phyloP scores from a whole-genome alignment of 441 rosid genomes.

The Sinapis alba region DNA sequence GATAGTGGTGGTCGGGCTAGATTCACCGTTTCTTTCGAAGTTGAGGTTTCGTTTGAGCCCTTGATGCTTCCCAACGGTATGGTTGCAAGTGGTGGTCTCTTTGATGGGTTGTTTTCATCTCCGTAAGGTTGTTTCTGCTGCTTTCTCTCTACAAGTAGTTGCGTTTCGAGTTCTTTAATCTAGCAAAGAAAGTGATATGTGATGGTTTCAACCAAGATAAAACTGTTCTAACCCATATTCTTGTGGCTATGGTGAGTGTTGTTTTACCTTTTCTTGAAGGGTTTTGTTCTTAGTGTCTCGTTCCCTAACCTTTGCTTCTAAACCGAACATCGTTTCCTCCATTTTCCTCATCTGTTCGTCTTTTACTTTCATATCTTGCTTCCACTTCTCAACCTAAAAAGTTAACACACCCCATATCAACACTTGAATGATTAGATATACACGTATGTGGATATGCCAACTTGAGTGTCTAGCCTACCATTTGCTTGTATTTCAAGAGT shows the following conservation, averaged over 20 bases:
- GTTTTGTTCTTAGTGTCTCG: constrained; percentile 74
- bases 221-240: not conserved
- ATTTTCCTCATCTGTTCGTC: constrained; percentile 81
- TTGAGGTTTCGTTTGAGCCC: constrained; percentile 45
- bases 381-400: constrained; percentile 74
- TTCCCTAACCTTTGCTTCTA: constrained; percentile 79
- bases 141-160: constrained; percentile 88
- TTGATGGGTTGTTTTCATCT: constrained; percentile 48
- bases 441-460: constrained; percentile 5
- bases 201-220: constrained; percentile 9
- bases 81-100: constrained; percentile 61
- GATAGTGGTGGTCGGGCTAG: constrained; percentile 39
- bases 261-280: constrained; percentile 81
- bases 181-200: constrained; percentile 37
- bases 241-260: not conserved
- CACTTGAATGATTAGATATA: not conserved
- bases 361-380: constrained; percentile 85
- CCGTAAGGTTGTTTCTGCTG: constrained; percentile 58
- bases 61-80: constrained; percentile 48
- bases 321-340: constrained; percentile 74
- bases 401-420: not conserved
- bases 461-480: constrained; percentile 48
- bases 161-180: constrained; percentile 91
- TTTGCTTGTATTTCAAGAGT: constrained; percentile 76
- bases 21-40: constrained; percentile 48